Conservation (phyloP, 2,329 filamentous ascomycete species). For the Sclerotinia minor region DNA sequence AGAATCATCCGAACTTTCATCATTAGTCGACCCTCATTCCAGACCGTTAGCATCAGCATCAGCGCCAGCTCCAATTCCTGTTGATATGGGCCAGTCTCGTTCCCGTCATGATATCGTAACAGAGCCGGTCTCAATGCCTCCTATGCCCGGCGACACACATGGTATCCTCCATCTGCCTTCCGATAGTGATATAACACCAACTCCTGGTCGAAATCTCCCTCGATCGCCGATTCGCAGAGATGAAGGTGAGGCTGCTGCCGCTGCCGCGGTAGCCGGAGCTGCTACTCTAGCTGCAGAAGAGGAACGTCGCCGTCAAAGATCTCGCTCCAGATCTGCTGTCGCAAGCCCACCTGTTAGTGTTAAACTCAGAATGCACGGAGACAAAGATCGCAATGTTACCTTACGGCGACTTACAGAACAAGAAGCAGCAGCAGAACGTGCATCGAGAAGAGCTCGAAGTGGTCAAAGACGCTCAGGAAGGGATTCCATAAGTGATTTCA, state of each 20-base stretch:
- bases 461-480: conserved; percentile 47
- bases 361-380: conserved; percentile 61
- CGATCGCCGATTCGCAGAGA: conserved; percentile 50
- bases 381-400: conserved; percentile 61
- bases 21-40: conserved; percentile 38
- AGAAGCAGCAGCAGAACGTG: conserved; percentile 50
- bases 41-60: conserved; percentile 46
- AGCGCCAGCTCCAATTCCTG: conserved; percentile 38
- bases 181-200: conserved; percentile 29
- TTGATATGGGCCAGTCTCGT: conserved; percentile 36
- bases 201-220: conserved; percentile 44
- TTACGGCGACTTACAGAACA: conserved; percentile 61
- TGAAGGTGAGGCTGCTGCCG: conserved; percentile 48
- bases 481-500: conserved; percentile 57
- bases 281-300: conserved; percentile 52
- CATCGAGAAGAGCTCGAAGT: conserved; percentile 35
- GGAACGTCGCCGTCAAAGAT: conserved; percentile 42
- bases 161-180: conserved; percentile 44
- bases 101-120: conserved; percentile 45
- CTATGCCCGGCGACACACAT: conserved; percentile 55
- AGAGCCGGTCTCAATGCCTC: conserved; percentile 51
- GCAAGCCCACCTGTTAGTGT: conserved; percentile 55
- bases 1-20: conserved; percentile 39
- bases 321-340: conserved; percentile 35
- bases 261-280: conserved; percentile 49